Percentiles rank a stretch among this genome's conserved stretches.
phyloP scores from a whole-genome alignment of 1,139 yeast species.

The Starmera stellimalicola region DNA sequence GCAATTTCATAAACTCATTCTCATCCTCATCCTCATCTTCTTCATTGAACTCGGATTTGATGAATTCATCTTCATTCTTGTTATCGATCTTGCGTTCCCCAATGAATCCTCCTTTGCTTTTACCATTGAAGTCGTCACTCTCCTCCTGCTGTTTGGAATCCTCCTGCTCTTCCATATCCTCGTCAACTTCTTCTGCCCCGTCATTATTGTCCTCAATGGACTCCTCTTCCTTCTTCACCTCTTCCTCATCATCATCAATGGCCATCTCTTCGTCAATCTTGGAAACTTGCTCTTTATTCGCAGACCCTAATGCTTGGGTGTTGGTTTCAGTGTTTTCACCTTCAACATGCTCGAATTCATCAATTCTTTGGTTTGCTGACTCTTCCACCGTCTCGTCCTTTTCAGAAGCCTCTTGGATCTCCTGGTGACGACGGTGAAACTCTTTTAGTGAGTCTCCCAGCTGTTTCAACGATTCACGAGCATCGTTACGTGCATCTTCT shows the following conservation, averaged over 20 bases:
- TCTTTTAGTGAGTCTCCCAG: constrained; percentile 88
- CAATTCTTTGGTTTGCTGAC: constrained; percentile 59
- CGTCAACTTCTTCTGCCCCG: constrained; percentile 14
- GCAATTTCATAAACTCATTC: constrained; percentile 25
- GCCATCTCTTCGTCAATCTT: constrained; percentile 77
- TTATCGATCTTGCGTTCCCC: constrained; percentile 34
- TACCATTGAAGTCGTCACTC: constrained; percentile 42
- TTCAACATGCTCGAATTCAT: constrained; percentile 86
- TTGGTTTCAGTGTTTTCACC: constrained; percentile 70
- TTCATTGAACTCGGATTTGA: constrained; percentile 26
- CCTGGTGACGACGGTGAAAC: constrained; percentile 85
- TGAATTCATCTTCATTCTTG: constrained; percentile 24
- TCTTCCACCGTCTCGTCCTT: constrained; percentile 37
- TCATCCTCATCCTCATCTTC: constrained; percentile 24
- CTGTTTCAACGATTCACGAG: constrained; percentile 75
- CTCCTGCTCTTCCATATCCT: constrained; percentile 23
- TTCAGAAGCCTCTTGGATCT: constrained; percentile 58
- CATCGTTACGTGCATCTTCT: constrained; percentile 61
- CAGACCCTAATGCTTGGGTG: constrained; percentile 91
- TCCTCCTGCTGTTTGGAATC: constrained; percentile 20
- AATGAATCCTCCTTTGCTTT: constrained; percentile 42
- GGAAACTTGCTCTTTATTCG: constrained; percentile 72
- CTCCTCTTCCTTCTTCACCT: constrained; percentile 21
- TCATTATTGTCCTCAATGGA: constrained; percentile 19
- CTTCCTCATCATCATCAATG: constrained; percentile 57